phyloP scores from a whole-genome alignment of 202 grass and related monocot species.

The Musa balbisiana region DNA sequence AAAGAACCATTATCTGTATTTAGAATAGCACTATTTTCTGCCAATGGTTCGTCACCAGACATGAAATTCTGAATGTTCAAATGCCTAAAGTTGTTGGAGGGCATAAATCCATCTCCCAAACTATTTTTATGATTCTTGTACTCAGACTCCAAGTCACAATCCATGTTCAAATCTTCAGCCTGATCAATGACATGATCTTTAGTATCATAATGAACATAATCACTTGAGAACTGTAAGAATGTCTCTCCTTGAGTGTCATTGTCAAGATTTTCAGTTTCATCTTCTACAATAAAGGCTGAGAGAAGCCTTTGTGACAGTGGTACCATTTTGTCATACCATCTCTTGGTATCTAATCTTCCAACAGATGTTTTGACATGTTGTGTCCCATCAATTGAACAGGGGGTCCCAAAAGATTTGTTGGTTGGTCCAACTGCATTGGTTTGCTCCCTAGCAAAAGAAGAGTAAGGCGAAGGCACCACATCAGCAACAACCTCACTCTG shows the following conservation, averaged over 20 bases:
- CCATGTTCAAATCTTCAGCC: conserved; percentile 40
- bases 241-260: conserved; percentile 27
- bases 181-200: conserved; percentile 20
- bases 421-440: conserved; percentile 25
- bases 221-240: conserved; percentile 28
- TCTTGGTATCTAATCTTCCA: conserved; percentile 32
- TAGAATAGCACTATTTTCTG: conserved; percentile 25
- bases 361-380: conserved; percentile 22
- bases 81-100: conserved; percentile 42
- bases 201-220: conserved; percentile 28
- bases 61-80: conserved; percentile 32
- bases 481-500: conserved; percentile 34
- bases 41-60: conserved; percentile 31
- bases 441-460: conserved; percentile 32
- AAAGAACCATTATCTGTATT: conserved; percentile 33
- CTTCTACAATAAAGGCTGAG: conserved; percentile 65
- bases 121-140: conserved; percentile 35
- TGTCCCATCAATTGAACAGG: conserved; percentile 17
- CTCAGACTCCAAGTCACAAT: conserved; percentile 37
- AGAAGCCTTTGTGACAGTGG: conserved; percentile 69
- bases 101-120: conserved; percentile 35
- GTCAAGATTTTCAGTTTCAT: conserved; percentile 39
- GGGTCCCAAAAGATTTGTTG: conserved; percentile 29
- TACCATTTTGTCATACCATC: conserved; percentile 46
- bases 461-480: conserved; percentile 33